Evolutionary conservation across 768 basidiomycete species (phyloP), one percentile per base, ranked within the genome.

Genomic region (Hericium erinaceus): DNA sequence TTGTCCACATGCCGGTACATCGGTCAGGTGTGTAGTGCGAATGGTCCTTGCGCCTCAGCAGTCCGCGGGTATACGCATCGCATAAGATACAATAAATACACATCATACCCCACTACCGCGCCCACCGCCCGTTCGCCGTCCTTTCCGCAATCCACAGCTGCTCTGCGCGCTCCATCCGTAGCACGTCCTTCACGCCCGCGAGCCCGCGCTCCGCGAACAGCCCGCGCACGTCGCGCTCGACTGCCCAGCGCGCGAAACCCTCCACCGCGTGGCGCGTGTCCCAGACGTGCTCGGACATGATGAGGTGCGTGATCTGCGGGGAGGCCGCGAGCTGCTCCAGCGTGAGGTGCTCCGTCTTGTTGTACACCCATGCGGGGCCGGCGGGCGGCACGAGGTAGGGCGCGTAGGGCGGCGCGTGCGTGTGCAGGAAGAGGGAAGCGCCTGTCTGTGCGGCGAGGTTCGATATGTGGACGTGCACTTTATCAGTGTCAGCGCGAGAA

Each of bases 391-490:
- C 55, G 46, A 57, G 16, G 61, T 58, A 52, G 4, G 65, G 52
- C 54, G 73, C 67, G 54, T 77, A 77, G 1, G 92, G 87, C 0
- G 79, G 76, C 0, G 84, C 70, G 56, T 86, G 74, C 20, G 80
- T 76, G 41, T 91, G 89, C 20, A 84, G 81, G 76, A 98, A 97
- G 55, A 94, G 82, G 0, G 92, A 88, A 2, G 92, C 89, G 2
- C 97, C 95, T 0, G 87, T 92, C 69, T 95, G 94, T 2, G 91
- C 85, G 1, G 90, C 88, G 48, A 92, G 80, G 61, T 95, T 89
- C 53, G 82, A 85, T 48, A 97, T 82, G 65, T 95, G 88, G 3
- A 95, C 80, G 57, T 85, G 81, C 39, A 82, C 80, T 72, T 69
- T 64, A 0, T 65, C 64, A 54, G n/a, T 50, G 20, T 44, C 39